Base-by-base conservation (phyloP, 805 yeast species). In the Candida anglica region DNA sequence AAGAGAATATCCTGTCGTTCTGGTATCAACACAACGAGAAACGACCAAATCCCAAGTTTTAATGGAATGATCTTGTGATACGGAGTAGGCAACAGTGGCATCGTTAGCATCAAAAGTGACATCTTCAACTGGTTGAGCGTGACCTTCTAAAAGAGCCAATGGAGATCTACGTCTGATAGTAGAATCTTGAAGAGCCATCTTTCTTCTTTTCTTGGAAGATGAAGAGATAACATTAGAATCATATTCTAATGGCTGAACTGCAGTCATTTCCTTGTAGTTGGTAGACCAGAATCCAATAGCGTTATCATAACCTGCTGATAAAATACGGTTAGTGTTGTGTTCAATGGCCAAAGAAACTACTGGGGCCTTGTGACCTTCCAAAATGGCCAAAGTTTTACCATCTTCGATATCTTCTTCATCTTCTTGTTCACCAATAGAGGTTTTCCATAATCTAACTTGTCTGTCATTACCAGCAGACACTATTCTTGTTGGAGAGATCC, bases 31-130 rank as follows among this genome's bases (percentile, higher is more conserved):
- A 48, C 87, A 78, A 44, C 86, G 75, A 9, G 85, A 69, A 2
- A 97, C 89, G 13, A 86, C 84, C 49, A 93, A 68, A 68, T 93
- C 98, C 98, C 98, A 93, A 0, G 98, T 93, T 52, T 85, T 84
- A 43, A 93, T 79, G 0, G 95, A 79, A 56, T 93, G 98, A 63
- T 93, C 98, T 57, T 88, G 96, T 5, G 97, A 84, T 2, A 86
- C 96, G 0, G 98, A 87, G 60, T 93, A 91, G 8, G 82, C 95
- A 4, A 91, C 95, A 0, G 94, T 75, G 28, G 71, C 43, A 57
- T 91, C 98, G 15, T 66, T 63, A 3, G 67, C 53, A 50, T 86
- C 95, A 53, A 88, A 86, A 10, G 77, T 69, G 16, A 86, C 84
- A 24, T 75, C 94, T 51, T 87, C 93, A 15, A 91, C 97, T 2